A percentile compares a stretch with the other conserved stretches of the same genome.
Conservation (phyloP, 179 eudicot species). For the Drosera spatulata region DNA sequence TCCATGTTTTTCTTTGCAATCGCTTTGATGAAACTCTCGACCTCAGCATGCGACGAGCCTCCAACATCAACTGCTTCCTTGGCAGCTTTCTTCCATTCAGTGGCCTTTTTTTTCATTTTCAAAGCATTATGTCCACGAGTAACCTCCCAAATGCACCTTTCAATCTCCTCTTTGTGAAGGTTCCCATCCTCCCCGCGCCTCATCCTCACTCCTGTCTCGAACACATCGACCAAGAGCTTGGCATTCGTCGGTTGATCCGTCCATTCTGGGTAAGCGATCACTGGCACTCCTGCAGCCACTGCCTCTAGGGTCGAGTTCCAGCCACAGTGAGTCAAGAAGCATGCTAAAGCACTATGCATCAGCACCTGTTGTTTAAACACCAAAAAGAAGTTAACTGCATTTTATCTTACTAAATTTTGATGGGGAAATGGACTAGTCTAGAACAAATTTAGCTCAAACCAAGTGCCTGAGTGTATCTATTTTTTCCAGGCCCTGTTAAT, state of each 20-base stretch:
- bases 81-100: constrained; percentile 24
- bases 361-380: too few relatives aligned
- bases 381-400: too few relatives aligned
- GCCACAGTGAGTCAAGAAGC: constrained; percentile 16
- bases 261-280: constrained; percentile 50
- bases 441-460: too few relatives aligned
- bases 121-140: constrained; percentile 21
- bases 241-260: constrained; percentile 52
- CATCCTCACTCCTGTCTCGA: constrained; percentile 27
- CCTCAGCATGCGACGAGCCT: constrained; percentile 34
- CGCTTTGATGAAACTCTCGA: constrained; percentile 33
- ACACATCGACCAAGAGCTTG: constrained; percentile 37
- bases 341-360: constrained; percentile 27
- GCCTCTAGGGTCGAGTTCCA: constrained; percentile 53
- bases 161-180: constrained; percentile 20
- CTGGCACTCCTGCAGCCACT: constrained; percentile 38
- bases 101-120: constrained; percentile 24
- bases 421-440: too few relatives aligned
- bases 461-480: too few relatives aligned
- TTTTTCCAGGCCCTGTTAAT: too few relatives aligned
- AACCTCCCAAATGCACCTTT: constrained; percentile 24
- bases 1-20: not conserved
- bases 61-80: constrained; percentile 28
- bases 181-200: constrained; percentile 16
- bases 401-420: too few relatives aligned